phyloP scores from a whole-genome alignment of 108 stramenopile species.

The Cyclotella choctawhatcheeana region DNA sequence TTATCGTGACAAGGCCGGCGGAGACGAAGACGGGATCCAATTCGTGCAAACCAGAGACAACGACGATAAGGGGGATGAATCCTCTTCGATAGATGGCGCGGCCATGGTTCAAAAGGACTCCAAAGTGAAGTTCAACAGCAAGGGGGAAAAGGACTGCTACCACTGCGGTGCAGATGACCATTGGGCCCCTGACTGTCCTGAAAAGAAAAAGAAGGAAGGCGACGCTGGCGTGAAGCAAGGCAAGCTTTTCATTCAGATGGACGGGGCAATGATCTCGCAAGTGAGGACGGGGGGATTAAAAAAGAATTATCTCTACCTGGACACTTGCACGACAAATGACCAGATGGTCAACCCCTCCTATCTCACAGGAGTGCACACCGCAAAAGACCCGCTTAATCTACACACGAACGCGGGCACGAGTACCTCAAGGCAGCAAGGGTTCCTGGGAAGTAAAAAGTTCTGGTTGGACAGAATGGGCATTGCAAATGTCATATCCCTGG shows the following conservation, averaged over 20 bases:
- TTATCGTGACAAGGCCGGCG: no score
- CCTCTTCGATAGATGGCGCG: neutral
- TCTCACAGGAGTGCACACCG: neutral
- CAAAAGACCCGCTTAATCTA: neutral
- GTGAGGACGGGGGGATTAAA: neutral
- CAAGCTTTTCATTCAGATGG: slow-evolving; percentile 3
- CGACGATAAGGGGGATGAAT: neutral
- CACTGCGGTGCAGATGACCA: slow-evolving; percentile 17
- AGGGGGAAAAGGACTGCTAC: neutral
- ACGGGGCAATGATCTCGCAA: neutral
- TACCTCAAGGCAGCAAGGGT: neutral
- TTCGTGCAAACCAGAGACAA: slow-evolving; percentile 9
- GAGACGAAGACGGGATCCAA: slow-evolving; percentile 21
- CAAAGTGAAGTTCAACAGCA: slow-evolving; percentile 3
- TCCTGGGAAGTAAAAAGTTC: slow-evolving; percentile 33
- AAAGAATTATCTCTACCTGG: slow-evolving; percentile 8
- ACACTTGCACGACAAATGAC: slow-evolving; percentile 15
- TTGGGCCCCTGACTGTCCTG: slow-evolving; percentile 7
- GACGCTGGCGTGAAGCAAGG: neutral
- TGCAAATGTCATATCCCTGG: slow-evolving; percentile 54
- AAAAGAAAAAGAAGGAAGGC: neutral
- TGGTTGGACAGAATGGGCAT: slow-evolving; percentile 50
- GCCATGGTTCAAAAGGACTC: neutral
- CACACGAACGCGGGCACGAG: slow-evolving; percentile 31
- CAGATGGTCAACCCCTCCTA: neutral